These are phyloP conservation scores for Linaria vulgaris DNA, from an alignment of 257 asterid species.

Conservation along the genomic window DNA sequence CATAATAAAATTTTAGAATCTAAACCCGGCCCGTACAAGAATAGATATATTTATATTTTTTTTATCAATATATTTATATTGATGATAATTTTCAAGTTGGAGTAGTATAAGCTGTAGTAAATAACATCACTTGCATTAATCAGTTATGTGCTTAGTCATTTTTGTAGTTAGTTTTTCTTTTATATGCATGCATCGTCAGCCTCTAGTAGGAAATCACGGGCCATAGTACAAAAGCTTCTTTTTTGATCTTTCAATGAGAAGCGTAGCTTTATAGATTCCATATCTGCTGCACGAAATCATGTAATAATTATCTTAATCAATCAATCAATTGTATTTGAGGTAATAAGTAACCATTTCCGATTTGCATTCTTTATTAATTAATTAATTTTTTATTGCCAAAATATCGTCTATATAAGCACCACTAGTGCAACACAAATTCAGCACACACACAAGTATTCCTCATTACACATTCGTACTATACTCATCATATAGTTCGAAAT, in stretches of 20 bases:
- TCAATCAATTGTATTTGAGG: too few species aligned
- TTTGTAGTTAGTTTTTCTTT: too few species aligned
- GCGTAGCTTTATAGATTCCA: slow-evolving; percentile 18
- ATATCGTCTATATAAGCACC: background rate
- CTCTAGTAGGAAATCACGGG: background rate
- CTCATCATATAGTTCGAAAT: background rate
- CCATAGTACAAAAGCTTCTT: slow-evolving; percentile 11
- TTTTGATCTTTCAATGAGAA: slow-evolving; percentile 13
- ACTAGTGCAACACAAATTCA: background rate
- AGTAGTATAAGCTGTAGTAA: too few species aligned
- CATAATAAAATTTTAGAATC: too few species aligned
- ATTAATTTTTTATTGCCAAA: background rate
- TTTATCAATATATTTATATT: too few species aligned
- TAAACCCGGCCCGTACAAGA: too few species aligned
- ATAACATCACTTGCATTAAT: too few species aligned
- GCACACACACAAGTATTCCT: background rate
- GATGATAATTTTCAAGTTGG: too few species aligned
- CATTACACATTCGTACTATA: too few species aligned
- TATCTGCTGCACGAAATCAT: background rate
- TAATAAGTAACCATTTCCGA: background rate
- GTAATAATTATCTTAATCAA: background rate
- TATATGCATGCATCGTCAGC: slow-evolving; percentile 7
- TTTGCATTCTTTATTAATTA: background rate
- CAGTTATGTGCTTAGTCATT: too few species aligned
- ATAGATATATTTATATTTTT: too few species aligned